Percentiles rank a stretch among this genome's conserved stretches.
Conservation (phyloP, 768 basidiomycete species). For the Serpula lacrymans region DNA sequence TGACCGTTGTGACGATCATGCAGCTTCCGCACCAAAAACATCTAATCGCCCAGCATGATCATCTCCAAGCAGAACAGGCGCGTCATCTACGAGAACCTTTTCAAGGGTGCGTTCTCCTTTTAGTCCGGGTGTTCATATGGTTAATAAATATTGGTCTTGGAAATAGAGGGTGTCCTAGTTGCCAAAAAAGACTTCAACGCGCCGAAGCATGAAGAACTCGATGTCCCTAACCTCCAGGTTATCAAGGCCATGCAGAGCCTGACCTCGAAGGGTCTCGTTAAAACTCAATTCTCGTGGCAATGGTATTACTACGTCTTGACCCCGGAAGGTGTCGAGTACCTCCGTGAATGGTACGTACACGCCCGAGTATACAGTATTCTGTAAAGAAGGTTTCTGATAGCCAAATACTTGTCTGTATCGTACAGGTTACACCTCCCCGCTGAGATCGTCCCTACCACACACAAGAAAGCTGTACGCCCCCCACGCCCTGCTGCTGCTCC, state of each 20-base stretch:
- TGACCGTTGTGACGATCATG: neutral
- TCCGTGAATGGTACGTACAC: slow-evolving; percentile 72
- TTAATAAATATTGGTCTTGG: slow-evolving; percentile 4
- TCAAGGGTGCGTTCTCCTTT: slow-evolving; percentile 79
- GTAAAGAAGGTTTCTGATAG: neutral
- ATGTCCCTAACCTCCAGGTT: slow-evolving; percentile 66
- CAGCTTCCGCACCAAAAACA: slow-evolving; percentile 29
- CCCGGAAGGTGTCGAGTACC: slow-evolving; percentile 94
- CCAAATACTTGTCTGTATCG: slow-evolving; percentile 28
- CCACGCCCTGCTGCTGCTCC: slow-evolving; percentile 77
- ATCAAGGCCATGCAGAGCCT: slow-evolving; percentile 71
- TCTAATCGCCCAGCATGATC: slow-evolving; percentile 69
- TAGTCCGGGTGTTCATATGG: neutral
- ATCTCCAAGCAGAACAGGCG: slow-evolving; percentile 95
- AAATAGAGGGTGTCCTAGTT: slow-evolving; percentile 92
- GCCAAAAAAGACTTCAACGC: slow-evolving; percentile 99
- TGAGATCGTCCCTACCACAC: slow-evolving; percentile 96
- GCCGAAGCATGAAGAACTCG: slow-evolving; percentile 90
- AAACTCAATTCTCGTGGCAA: slow-evolving; percentile 99
- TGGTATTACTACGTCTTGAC: slow-evolving; percentile 99
- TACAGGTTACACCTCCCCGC: slow-evolving; percentile 85
- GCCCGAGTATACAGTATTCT: no score
- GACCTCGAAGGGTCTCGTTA: slow-evolving; percentile 80
- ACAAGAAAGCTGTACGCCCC: slow-evolving; percentile 93
- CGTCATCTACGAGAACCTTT: slow-evolving; percentile 98